Evolutionary conservation across 2,329 filamentous ascomycete species (phyloP), one percentile per base, ranked within the genome.

Genomic region (Gnomoniopsis smithogilvyi): DNA sequence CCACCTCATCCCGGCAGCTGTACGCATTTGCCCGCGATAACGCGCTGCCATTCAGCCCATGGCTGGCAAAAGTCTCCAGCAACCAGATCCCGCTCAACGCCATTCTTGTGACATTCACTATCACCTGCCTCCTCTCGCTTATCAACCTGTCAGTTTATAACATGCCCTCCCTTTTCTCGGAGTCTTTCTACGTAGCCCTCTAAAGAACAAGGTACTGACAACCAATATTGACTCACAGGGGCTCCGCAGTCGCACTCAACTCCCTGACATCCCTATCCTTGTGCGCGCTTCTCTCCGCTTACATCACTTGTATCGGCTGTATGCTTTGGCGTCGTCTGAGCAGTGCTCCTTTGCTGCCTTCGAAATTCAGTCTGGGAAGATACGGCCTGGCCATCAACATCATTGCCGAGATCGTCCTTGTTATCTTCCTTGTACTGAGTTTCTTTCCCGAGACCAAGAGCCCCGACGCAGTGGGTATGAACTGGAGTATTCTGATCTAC

Each of bases 11-110:
- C 2, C 66, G 69, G 1, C 68, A 70, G 61, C 64, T 70, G 0
- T 71, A 65, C 61, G 69, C 69, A 12, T 71, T 71, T 63, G 67
- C 69, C 3, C 67, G 74, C 15, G 74, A 76, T 61, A 67, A 72
- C 19, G 74, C 70, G 11, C 58, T 73, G 48, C 72, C 71, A 0
- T 73, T 69, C 61, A 68, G 68, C 26, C 53, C 55, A 3, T 69
- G 67, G 68, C 66, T 70, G 43, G 49, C 66, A 6, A 61, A 50
- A 10, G 67, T 72, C n/a, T 19, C 14, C 10, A 33, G 36, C 21
- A 10, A 48, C 19, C 4, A 46, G n/a, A 38, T 52, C 58, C 62
- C 62, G 15, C 17, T 65, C 1, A 64, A 67, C 52, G 67, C 63
- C 12, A 47, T 65, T 34, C 26, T 59, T 4, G 41, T 63, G 30